These are phyloP conservation scores for Globisporangium spinosum DNA, from an alignment of 352 stramenopile genomes.

Conservation along the genomic window DNA sequence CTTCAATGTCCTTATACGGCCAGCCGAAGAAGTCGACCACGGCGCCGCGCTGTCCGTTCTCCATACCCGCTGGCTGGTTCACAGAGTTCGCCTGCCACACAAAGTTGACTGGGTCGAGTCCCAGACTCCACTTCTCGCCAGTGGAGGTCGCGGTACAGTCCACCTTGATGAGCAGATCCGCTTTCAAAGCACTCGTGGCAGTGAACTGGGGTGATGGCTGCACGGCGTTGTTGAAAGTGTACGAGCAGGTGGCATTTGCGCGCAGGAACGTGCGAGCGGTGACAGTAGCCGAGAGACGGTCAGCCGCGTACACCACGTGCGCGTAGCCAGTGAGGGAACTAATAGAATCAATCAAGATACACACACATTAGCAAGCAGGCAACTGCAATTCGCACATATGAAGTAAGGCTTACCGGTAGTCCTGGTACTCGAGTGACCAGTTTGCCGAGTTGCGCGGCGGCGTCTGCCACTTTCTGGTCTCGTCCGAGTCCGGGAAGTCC, in stretches of 20 bases:
- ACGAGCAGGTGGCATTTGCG: conserved; percentile 25
- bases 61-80: conserved; percentile 14
- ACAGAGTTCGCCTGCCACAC: conserved; percentile 47
- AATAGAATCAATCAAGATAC: not conserved
- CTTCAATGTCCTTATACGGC: conserved; percentile 37
- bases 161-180: conserved; percentile 32
- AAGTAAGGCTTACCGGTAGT: conserved; percentile 21
- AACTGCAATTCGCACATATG: not conserved
- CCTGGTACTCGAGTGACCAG: conserved; percentile 36
- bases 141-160: conserved; percentile 21
- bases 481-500: conserved; percentile 18
- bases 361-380: not conserved
- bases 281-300: conserved; percentile 32
- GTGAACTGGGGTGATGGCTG: conserved; percentile 20
- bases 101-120: conserved; percentile 60
- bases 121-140: conserved; percentile 29
- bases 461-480: conserved; percentile 45
- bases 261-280: conserved; percentile 37
- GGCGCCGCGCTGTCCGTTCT: conserved; percentile 32
- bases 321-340: conserved; percentile 38
- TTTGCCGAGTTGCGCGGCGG: conserved; percentile 29
- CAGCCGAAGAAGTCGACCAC: conserved; percentile 46
- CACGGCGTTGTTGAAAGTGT: conserved; percentile 33
- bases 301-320: conserved; percentile 37
- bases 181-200: conserved; percentile 23